Evolutionary conservation across 2,329 filamentous ascomycete species (phyloP), one percentile per base, ranked within the genome.

Genomic region (Seiridium unicorne): DNA sequence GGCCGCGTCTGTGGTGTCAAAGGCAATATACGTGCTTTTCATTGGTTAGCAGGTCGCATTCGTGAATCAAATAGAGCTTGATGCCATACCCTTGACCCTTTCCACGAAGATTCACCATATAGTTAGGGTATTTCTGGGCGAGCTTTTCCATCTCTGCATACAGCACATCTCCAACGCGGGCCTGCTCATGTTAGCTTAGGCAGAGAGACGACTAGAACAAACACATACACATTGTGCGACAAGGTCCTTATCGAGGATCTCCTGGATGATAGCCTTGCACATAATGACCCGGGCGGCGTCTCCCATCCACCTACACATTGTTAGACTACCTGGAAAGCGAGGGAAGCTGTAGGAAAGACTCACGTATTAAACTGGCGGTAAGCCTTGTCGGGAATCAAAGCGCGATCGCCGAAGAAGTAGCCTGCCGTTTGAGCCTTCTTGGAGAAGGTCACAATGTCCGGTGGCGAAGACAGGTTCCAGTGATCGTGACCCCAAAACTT

Each of bases 401-500:
- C 87, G 8, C 86, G 84, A 81, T 94, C 89, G 63, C 89, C 89
- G 73, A 88, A 97, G 83, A 94, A 97, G 83, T 94, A 97, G 42
- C 93, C 93, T 6, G 93, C 93, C 2, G 93, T 91, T 79, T 97
- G 93, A 3, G 93, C 93, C 83, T 97, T 97, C 83, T 97, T 97
- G 71, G 88, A 91, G 79, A 97, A 97, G 60, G 93, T 96, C 51
- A 97, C 92, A 81, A 97, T 95, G 79, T 97, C 93, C 0, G 93
- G 93, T 7, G 93, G 91, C 44, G 87, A 79, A 55, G 83, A 72
- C 51, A 97, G 84, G 75, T 90, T 84, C 93, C 93, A 97, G 86
- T 97, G 93, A 70, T 96, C 92, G 80, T 97, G 93, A 8, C 93
- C 93, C 93, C 93, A 97, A 87, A 96, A 96, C 76, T 91, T 92